A percentile compares a stretch with the other conserved stretches of the same genome.
phyloP scores from a whole-genome alignment of 306 rosid genomes.

The Myrica gale region DNA sequence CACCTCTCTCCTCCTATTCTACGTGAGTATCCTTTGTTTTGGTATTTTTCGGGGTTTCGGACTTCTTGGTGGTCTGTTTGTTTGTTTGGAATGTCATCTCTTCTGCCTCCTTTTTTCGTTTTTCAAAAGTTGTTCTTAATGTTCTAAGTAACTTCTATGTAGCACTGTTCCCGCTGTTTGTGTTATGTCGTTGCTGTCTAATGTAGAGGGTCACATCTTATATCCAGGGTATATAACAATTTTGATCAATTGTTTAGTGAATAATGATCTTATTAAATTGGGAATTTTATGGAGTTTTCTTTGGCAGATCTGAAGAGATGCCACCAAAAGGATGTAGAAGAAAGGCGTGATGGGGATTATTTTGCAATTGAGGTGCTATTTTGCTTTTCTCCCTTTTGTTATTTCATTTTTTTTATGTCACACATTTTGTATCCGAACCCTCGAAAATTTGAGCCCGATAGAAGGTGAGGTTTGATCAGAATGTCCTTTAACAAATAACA shows the following conservation, averaged over 20 bases:
- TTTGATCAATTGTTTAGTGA: not conserved
- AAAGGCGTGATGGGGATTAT: constrained; percentile 51
- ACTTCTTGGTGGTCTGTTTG: not conserved
- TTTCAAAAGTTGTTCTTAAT: too few relatives aligned
- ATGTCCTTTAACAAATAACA: not conserved
- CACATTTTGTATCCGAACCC: not conserved
- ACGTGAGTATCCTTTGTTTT: constrained; percentile 43
- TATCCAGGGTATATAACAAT: too few relatives aligned
- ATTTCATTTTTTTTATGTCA: not conserved
- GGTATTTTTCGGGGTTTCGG: not conserved
- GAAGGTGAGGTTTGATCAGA: not conserved
- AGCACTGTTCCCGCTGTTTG: too few relatives aligned
- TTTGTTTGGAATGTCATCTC: not conserved
- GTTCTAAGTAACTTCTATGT: too few relatives aligned
- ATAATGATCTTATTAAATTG: not conserved
- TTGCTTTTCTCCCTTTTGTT: not conserved
- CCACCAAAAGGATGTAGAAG: constrained; percentile 45
- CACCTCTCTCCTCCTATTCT: constrained; percentile 72
- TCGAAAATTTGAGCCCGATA: not conserved
- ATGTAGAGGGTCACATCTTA: too few relatives aligned
- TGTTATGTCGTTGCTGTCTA: too few relatives aligned
- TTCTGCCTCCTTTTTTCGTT: too few relatives aligned
- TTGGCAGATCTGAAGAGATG: constrained; percentile 63
- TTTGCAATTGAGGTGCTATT: constrained; percentile 74
- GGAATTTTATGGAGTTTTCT: not conserved